These are phyloP conservation scores for Cyclotella cryptica DNA, from an alignment of 108 stramenopile species.

Conservation along the genomic window DNA sequence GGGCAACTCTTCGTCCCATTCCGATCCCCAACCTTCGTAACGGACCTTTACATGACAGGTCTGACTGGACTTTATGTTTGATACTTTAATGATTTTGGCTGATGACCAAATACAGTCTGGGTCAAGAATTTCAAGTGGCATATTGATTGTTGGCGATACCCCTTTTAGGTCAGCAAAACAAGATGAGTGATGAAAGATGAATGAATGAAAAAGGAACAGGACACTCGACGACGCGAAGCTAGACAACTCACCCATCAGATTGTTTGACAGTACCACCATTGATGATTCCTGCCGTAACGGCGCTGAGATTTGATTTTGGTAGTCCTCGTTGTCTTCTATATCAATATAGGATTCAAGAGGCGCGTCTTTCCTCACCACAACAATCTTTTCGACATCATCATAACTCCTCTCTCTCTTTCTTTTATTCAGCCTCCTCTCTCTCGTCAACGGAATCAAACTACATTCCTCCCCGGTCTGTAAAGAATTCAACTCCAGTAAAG, in stretches of 20 bases:
- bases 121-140: slow-evolving; percentile 23
- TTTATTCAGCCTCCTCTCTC: slow-evolving; percentile 2
- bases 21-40: slow-evolving; percentile 37
- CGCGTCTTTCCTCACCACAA: not conserved
- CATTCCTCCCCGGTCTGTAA: not conserved
- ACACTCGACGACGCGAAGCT: not conserved
- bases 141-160: slow-evolving; percentile 10
- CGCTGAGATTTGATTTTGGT: not conserved
- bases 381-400: not conserved
- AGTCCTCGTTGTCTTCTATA: not conserved
- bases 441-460: not conserved
- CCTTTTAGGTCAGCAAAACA: not conserved
- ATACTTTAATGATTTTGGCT: slow-evolving; percentile 18
- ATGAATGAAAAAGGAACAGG: not conserved
- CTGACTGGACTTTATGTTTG: not conserved
- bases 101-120: slow-evolving; percentile 21
- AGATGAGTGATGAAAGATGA: not conserved
- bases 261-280: not conserved
- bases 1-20: slow-evolving; percentile 33
- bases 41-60: slow-evolving; percentile 18
- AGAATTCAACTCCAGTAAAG: slow-evolving; percentile 28
- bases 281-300: not conserved
- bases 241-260: not conserved
- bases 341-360: not conserved
- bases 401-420: slow-evolving; percentile 2